A percentile compares a stretch with the other conserved stretches of the same genome.
Evolutionary conservation across 2,329 filamentous ascomycete species (phyloP).

Genomic region (Penicillium sp.): DNA sequence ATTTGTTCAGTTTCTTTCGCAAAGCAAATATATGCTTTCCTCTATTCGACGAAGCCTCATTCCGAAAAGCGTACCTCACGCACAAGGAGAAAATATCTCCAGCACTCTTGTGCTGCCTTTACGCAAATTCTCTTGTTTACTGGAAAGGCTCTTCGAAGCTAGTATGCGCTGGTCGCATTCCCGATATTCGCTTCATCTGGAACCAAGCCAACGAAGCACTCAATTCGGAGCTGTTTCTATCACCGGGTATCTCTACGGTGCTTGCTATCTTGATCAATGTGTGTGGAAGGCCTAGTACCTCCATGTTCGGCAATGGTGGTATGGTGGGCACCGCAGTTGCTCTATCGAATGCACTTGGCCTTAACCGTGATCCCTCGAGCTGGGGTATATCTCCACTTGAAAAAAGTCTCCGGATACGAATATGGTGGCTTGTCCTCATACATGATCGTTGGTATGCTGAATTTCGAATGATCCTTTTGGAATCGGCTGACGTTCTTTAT

Average conservation of each 20-base stretch:
- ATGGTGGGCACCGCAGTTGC: conserved; percentile 57
- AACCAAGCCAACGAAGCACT: conserved; percentile 60
- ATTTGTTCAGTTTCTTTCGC: conserved; percentile 49
- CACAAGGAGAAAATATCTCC: conserved; percentile 55
- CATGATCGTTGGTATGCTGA: conserved; percentile 58
- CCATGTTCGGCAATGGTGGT: conserved; percentile 59
- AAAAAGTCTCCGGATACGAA: conserved; percentile 56
- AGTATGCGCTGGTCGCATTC: conserved; percentile 41
- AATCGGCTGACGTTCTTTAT: background rate
- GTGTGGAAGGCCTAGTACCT: conserved; percentile 59
- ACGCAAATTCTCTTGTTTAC: conserved; percentile 57
- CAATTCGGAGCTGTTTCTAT: conserved; percentile 58
- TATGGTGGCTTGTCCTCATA: conserved; percentile 62
- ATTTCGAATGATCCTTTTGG: conserved; percentile 9
- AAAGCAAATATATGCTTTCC: conserved; percentile 60
- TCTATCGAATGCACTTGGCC: conserved; percentile 58
- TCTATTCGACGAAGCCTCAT: conserved; percentile 56
- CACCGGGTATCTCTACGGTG: conserved; percentile 59
- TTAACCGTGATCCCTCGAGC: conserved; percentile 57
- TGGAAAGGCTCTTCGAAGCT: conserved; percentile 51
- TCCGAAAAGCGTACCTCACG: conserved; percentile 46
- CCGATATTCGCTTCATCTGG: conserved; percentile 62
- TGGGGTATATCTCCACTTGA: conserved; percentile 60
- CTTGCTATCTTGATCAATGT: conserved; percentile 59
- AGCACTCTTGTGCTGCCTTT: conserved; percentile 56